These are phyloP conservation scores for Auricularia sp. DNA, from an alignment of 768 basidiomycete genomes.

Conservation along the genomic window DNA sequence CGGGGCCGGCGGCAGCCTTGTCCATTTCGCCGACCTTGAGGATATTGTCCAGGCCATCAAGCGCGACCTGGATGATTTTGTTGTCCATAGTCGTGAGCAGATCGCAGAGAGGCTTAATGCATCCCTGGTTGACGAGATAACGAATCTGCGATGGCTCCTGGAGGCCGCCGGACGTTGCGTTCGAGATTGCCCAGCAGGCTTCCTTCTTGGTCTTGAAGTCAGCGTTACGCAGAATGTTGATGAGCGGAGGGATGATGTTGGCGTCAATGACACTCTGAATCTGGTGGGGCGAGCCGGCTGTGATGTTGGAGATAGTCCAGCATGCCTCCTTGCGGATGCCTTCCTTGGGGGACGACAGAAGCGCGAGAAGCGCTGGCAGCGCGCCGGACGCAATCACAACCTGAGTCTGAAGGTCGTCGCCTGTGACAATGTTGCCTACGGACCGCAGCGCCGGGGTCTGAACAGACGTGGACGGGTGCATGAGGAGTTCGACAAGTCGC, in stretches of 20 bases:
- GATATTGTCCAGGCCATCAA: slow-evolving; percentile 97
- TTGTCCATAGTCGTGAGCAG: slow-evolving; percentile 97
- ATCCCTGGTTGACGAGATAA: slow-evolving; percentile 94
- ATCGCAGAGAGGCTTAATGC: slow-evolving; percentile 97
- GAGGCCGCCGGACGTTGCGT: slow-evolving; percentile 94
- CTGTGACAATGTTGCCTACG: slow-evolving; percentile 98
- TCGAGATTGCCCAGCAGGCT: slow-evolving; percentile 99
- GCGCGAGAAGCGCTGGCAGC: slow-evolving; percentile 83
- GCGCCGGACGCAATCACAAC: slow-evolving; percentile 98
- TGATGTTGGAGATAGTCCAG: slow-evolving; percentile 99
- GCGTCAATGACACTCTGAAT: slow-evolving; percentile 85
- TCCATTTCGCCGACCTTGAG: slow-evolving; percentile 96
- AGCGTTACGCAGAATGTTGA: slow-evolving; percentile 94
- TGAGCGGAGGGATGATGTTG: slow-evolving; percentile 93
- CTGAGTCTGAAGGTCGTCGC: slow-evolving; percentile 98
- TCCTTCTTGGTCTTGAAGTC: slow-evolving; percentile 99
- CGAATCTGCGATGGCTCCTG: slow-evolving; percentile 96
- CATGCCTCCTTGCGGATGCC: slow-evolving; percentile 98
- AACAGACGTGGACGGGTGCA: slow-evolving; percentile 55
- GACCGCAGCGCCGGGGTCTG: slow-evolving; percentile 98
- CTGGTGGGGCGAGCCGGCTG: slow-evolving; percentile 92
- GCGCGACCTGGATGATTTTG: slow-evolving; percentile 97
- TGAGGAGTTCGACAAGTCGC: slow-evolving; percentile 34
- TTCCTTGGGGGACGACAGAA: slow-evolving; percentile 94
- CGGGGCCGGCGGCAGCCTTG: slow-evolving; percentile 70